Base-by-base conservation (phyloP, 2,329 filamentous ascomycete genomes). In the Rhynchosporium secalis region DNA sequence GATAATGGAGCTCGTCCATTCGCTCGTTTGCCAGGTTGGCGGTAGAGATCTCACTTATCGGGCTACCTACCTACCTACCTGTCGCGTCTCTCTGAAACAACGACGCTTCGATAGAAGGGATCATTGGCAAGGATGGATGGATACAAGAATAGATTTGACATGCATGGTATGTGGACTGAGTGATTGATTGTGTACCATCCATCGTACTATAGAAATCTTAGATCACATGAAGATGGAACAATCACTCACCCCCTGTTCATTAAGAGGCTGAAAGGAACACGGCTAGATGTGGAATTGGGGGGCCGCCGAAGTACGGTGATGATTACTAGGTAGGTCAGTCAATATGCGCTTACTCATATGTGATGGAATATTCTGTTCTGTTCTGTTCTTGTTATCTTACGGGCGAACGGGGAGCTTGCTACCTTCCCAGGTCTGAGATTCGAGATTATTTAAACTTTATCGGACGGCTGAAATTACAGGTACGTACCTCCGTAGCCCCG, bases 61-160 rank as follows among this genome's bases (percentile, higher is more conserved):
- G 47, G 62, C 38, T 20, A 61, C 31, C 20, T 20, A 20, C 20
- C 20, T 20, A 20, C 20, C 20, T 20, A 20, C 60, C 33, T 54
- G 51, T 54, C 65, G 68, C 67, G 66, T 69, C 64, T 69, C 65
- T 66, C 66, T 72, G 71, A 72, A 72, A 72, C 51, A 33, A 54
- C 71, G 68, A 68, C 62, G 36, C 65, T 69, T 68, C 69, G 66
- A 60, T 41, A 63, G 66, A 64, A 65, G 51, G 69, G 69, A 66
- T 70, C 26, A 28, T 46, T 52, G 61, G 57, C 66, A 63, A 56
- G 61, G 65, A 69, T 68, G 61, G 65, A 69, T 68, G 47, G 57
- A 9, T 54, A 65, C 62, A 56, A 61, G 48, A 65, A 68, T 69
- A 69, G 63, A 66, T 51, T 9, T 54, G 56, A 56, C 56, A 20